These are phyloP conservation scores for Diutina catenulata DNA, from an alignment of 1,139 yeast species.

Conservation along the genomic window DNA sequence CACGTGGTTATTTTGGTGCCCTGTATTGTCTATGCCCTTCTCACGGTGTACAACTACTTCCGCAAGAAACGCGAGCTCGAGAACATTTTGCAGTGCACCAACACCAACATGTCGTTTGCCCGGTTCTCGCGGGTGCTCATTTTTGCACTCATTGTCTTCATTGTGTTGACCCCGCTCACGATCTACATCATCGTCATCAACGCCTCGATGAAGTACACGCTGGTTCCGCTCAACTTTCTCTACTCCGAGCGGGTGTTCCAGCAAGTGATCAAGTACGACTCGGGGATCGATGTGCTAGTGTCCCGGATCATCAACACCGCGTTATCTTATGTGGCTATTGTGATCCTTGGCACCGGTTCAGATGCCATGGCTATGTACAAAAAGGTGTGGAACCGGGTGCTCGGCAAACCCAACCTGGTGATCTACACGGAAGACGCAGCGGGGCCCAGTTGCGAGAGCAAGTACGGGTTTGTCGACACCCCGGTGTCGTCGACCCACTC, in stretches of 20 bases:
- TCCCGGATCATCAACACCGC: neutral
- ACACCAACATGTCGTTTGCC: neutral
- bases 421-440: neutral
- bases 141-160: neutral
- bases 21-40: neutral
- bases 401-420: neutral
- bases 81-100: conserved; percentile 1
- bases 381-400: neutral
- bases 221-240: neutral
- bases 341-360: conserved; percentile 1
- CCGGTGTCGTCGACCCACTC: neutral
- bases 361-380: conserved; percentile 1
- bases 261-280: neutral
- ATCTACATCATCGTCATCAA: neutral
- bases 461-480: neutral
- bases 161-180: neutral
- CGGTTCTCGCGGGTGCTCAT: conserved; percentile 1
- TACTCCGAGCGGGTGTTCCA: neutral
- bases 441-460: neutral
- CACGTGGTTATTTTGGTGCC: too few species aligned
- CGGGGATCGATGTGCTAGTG: neutral
- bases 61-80: neutral
- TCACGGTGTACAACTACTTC: neutral
- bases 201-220: neutral
- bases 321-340: neutral